Conservation (phyloP, 805 yeast genomes). For the Ogataea glucozyma region DNA sequence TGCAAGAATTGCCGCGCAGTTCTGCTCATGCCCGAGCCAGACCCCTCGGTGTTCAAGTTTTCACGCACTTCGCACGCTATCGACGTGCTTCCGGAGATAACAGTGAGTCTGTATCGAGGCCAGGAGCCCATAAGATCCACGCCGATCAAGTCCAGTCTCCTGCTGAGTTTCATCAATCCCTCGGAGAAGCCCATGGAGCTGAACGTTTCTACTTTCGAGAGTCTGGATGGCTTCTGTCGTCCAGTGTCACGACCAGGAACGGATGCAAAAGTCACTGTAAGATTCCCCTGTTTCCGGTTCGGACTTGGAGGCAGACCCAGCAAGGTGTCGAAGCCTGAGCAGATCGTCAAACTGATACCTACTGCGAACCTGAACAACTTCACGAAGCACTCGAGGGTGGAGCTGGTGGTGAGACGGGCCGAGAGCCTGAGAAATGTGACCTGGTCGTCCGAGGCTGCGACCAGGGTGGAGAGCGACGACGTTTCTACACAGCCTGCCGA, state of each 20-base stretch:
- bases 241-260: background rate
- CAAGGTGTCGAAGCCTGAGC: constrained; percentile 12
- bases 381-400: constrained; percentile 34
- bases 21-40: constrained; percentile 22
- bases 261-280: background rate
- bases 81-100: constrained; percentile 28
- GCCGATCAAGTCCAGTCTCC: constrained; percentile 4
- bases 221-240: constrained; percentile 5
- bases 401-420: constrained; percentile 30
- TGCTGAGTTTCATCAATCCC: constrained; percentile 22
- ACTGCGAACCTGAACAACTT: constrained; percentile 29
- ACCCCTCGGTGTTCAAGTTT: no score
- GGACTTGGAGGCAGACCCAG: constrained; percentile 18
- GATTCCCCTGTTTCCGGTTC: constrained; percentile 26
- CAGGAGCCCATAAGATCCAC: constrained; percentile 1
- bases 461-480: background rate
- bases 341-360: constrained; percentile 30
- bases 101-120: constrained; percentile 7
- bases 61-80: no score
- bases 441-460: constrained; percentile 5
- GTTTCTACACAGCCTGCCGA: constrained; percentile 19
- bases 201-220: constrained; percentile 17
- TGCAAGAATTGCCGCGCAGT: constrained; percentile 27
- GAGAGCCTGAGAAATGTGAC: constrained; percentile 9
- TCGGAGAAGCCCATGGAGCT: constrained; percentile 10